These are phyloP conservation scores for Neurospora pannonica DNA, from an alignment of 495 filamentous ascomycete species.

Conservation along the genomic window DNA sequence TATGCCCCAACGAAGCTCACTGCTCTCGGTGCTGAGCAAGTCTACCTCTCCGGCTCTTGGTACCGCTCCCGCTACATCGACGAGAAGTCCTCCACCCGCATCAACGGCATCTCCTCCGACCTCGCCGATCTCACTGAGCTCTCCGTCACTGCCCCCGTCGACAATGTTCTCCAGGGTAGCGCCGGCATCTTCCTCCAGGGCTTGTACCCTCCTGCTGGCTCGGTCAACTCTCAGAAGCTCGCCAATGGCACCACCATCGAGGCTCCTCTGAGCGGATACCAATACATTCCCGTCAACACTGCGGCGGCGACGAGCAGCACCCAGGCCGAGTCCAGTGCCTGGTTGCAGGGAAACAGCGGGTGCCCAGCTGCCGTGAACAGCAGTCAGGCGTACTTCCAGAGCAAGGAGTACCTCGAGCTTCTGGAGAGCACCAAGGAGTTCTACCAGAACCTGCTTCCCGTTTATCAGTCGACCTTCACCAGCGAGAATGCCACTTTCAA, in stretches of 20 bases:
- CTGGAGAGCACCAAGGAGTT: constrained; percentile 48
- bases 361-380: constrained; percentile 56
- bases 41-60: constrained; percentile 49
- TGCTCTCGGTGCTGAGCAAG: constrained; percentile 56
- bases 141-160: constrained; percentile 47
- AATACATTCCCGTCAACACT: constrained; percentile 56
- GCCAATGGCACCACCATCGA: constrained; percentile 50
- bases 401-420: constrained; percentile 43
- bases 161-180: constrained; percentile 57
- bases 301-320: constrained; percentile 33
- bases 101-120: constrained; percentile 44
- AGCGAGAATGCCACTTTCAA: constrained; percentile 48
- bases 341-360: constrained; percentile 47
- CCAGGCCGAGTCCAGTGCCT: constrained; percentile 49
- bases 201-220: constrained; percentile 63
- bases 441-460: constrained; percentile 53
- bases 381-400: constrained; percentile 64
- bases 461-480: constrained; percentile 51
- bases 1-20: constrained; percentile 49
- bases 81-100: constrained; percentile 27
- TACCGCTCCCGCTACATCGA: constrained; percentile 53
- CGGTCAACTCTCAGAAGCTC: constrained; percentile 37
- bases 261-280: constrained; percentile 61
- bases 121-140: constrained; percentile 49
- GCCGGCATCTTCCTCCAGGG: constrained; percentile 73